Base-by-base conservation (phyloP, 345 rosid species). In the Arabidopsis suecica region DNA sequence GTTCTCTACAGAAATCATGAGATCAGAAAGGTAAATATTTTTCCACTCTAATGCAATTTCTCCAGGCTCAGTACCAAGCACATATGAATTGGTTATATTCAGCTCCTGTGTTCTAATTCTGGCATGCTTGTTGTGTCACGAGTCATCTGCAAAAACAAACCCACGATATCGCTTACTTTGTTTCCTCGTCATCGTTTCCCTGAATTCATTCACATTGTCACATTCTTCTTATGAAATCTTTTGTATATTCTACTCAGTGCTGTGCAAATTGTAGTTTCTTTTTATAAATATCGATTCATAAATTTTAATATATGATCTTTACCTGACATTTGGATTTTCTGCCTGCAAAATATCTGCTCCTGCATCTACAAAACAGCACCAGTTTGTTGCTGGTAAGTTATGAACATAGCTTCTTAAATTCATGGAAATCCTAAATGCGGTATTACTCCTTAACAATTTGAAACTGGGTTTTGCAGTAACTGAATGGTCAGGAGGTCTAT, bases 401-500 rank as follows among this genome's bases (percentile, higher is more conserved):
- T 25, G 28, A 25, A 25, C 28, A 25, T 25, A 25, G 28, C 1
- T 25, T 38, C 33, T 49, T 28, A 9, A 18, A 51, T 32, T 42
- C 36, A 11, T 32, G 34, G 1, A 13, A 64, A 18, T 57, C 40
- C 32, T 55, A 34, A 18, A 5, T 25, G 28, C 0, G 14, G 32
- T 7, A 23, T 42, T 65, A 11, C 28, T 11, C 18, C 54, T 55
- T 8, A 51, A 49, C 68, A 14, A 20, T 12, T n/a, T 36, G 33
- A n/a, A 57, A 16, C 61, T 76, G 44, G 14, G 30, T 78, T 78
- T 69, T 75, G 79, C 86, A 90, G 99, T 94, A 71, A 88, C 96
- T 10, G 99, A 90, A 82, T 95, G 99, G 97, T 86, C 97, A 38
- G 99, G 96, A 73, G 97, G 99, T 72, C 86, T 95, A 23, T 95